A percentile compares a stretch with the other conserved stretches of the same genome.
Evolutionary conservation across 1,139 yeast species (phyloP).

Genomic region (Debaryomycetaceae sp.): DNA sequence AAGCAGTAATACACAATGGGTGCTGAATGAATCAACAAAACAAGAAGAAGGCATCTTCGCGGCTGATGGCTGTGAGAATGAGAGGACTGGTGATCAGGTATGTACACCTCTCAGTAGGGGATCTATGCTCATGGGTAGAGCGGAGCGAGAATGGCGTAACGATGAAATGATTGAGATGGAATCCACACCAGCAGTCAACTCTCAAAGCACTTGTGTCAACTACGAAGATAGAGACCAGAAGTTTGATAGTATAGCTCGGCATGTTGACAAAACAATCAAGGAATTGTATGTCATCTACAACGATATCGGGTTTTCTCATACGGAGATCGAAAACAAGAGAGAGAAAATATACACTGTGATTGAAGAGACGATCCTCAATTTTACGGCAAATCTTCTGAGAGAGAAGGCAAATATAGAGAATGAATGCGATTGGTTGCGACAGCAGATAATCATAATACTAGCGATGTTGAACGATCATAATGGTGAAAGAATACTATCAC

Average conservation of each 20-base stretch:
- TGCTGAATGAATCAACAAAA: not conserved
- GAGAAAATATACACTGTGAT: constrained; percentile 37
- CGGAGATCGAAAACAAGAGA: constrained; percentile 33
- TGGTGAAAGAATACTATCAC: constrained; percentile 25
- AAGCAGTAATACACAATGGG: not conserved
- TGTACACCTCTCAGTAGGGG: not conserved
- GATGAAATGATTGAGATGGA: constrained; percentile 6
- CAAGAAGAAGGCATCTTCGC: not conserved
- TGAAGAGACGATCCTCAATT: constrained; percentile 37
- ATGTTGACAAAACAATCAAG: constrained; percentile 31
- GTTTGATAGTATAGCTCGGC: constrained; percentile 23
- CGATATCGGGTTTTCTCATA: constrained; percentile 36
- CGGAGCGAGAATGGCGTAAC: not conserved
- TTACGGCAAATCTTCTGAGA: constrained; percentile 29
- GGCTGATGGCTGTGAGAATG: not conserved
- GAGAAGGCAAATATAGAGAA: constrained; percentile 38
- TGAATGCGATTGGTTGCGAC: constrained; percentile 49
- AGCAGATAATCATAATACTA: constrained; percentile 38
- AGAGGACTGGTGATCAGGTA: not conserved
- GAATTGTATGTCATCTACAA: constrained; percentile 32
- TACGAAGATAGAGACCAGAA: constrained; percentile 10
- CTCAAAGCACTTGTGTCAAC: not conserved
- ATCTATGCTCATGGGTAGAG: constrained; percentile 1
- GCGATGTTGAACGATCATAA: constrained; percentile 38
- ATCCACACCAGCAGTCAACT: constrained; percentile 4